Evolutionary conservation across 225 moss, liverwort and hornwort species (phyloP), one percentile per base, ranked within the genome.

Genomic region (Antitrichia curtipendula): DNA sequence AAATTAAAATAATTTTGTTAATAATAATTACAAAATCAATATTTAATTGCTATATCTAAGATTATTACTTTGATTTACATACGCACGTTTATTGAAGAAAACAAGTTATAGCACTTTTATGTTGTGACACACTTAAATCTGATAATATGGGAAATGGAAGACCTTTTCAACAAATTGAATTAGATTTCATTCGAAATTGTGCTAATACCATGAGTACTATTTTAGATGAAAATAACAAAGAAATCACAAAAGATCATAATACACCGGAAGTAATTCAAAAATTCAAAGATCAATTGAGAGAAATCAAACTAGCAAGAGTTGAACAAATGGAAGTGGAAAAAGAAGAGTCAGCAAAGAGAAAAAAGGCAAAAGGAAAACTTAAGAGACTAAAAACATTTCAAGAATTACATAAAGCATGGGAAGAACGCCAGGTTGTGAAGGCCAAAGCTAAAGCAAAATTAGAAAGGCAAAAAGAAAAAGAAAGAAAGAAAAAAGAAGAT

Each of bases 81-180:
- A 41, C 5, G 8, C 18, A 43, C 2, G 0, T 18, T 66, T 38
- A 12, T 63, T 91, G 50, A 86, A 94, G 96, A 68, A 88, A 93
- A 88, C 93, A 96, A 95, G 89, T 95, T 38, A 90, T 95, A 81
- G 98, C 94, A 81, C 80, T 96, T 22, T 65, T 98, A 75, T 96
- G 96, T 84, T 93, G 93, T 81, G 98, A 98, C 82, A 96, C 96
- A 38, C 88, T 98, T 45, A 95, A 96, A 83, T 47, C 75, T 11
- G 88, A 93, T 80, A 89, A 34, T 56, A 82, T 85, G 54, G 96
- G 93, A 75, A 93, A 86, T 80, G 98, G 98, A 91, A 90, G 94
- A 21, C 90, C 96, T 23, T 95, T 96, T 54, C 14, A 71, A 36
- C 80, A 89, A 80, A 84, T 92, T 27, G 98, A 98, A 43, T 36